Percentiles rank a stretch among this genome's conserved stretches.
phyloP scores from a whole-genome alignment of 495 filamentous ascomycete species.

The Aspergillus cristatus region DNA sequence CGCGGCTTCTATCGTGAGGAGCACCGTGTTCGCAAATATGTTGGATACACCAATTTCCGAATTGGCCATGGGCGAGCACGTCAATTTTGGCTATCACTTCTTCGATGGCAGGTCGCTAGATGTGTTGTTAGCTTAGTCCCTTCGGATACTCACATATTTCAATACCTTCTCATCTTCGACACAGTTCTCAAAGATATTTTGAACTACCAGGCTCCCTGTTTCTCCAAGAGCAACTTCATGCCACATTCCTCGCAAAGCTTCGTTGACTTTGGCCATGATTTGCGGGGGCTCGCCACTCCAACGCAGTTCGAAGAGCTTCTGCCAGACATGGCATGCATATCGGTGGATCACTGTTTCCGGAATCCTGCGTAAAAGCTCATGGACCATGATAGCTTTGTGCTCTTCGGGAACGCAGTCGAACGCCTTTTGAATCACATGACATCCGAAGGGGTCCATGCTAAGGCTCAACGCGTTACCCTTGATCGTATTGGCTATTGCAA shows the following conservation, averaged over 20 bases:
- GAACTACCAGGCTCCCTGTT: slow-evolving; percentile 93
- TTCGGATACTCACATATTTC: not conserved
- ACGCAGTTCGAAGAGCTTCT: slow-evolving; percentile 97
- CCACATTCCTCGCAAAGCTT: slow-evolving; percentile 94
- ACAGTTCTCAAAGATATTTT: slow-evolving; percentile 99
- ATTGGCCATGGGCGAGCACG: slow-evolving; percentile 94
- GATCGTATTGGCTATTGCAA: slow-evolving; percentile 91
- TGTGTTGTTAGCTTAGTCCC: slow-evolving; percentile 25
- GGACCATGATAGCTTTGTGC: slow-evolving; percentile 96
- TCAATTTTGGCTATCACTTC: slow-evolving; percentile 92
- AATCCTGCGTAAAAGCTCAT: slow-evolving; percentile 88
- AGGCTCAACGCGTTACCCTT: slow-evolving; percentile 88
- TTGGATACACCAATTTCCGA: slow-evolving; percentile 99
- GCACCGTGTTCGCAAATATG: slow-evolving; percentile 97
- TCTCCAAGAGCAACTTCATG: slow-evolving; percentile 95
- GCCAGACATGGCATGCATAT: slow-evolving; percentile 98
- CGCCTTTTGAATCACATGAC: slow-evolving; percentile 96
- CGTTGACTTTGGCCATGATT: slow-evolving; percentile 98
- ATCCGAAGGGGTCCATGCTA: slow-evolving; percentile 97
- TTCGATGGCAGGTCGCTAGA: slow-evolving; percentile 86
- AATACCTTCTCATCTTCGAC: slow-evolving; percentile 95
- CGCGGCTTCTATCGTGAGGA: slow-evolving; percentile 81
- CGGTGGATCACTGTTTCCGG: slow-evolving; percentile 97
- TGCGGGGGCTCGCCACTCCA: slow-evolving; percentile 93
- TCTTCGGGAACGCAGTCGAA: slow-evolving; percentile 96